Conservation (phyloP, 345 rosid species). For the Eucalyptus curtisii region DNA sequence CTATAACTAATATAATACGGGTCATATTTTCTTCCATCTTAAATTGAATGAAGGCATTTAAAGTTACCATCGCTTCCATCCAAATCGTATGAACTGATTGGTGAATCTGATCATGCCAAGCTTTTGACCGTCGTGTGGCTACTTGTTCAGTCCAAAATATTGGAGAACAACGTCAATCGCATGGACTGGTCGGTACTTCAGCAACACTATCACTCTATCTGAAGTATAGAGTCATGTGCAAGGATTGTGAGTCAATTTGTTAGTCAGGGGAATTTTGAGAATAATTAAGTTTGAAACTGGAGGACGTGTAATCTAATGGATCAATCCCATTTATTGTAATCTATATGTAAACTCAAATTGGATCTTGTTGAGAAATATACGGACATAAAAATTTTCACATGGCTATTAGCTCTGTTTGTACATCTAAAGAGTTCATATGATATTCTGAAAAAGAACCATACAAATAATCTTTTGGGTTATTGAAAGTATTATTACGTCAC, state of each 20-base stretch:
- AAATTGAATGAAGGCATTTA: background rate
- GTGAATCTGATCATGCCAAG: background rate
- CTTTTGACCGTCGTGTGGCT: background rate
- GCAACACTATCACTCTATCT: background rate
- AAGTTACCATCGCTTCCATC: background rate
- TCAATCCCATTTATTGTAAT: background rate
- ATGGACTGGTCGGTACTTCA: background rate
- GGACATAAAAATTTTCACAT: background rate
- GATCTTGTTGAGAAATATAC: background rate
- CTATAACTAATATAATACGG: background rate
- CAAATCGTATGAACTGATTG: background rate
- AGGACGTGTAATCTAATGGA: background rate
- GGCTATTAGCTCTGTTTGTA: background rate
- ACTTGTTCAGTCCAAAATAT: background rate
- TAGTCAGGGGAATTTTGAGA: background rate
- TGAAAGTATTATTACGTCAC: background rate
- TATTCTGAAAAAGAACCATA: background rate
- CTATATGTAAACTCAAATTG: background rate
- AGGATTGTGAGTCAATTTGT: background rate
- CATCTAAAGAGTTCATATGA: background rate
- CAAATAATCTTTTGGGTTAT: background rate
- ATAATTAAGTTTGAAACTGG: background rate
- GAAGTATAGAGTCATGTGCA: background rate
- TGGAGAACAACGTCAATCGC: background rate
- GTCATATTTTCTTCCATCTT: background rate